Conservation (phyloP, 2,329 filamentous ascomycete species). For the Mycosphaerella sp. region DNA sequence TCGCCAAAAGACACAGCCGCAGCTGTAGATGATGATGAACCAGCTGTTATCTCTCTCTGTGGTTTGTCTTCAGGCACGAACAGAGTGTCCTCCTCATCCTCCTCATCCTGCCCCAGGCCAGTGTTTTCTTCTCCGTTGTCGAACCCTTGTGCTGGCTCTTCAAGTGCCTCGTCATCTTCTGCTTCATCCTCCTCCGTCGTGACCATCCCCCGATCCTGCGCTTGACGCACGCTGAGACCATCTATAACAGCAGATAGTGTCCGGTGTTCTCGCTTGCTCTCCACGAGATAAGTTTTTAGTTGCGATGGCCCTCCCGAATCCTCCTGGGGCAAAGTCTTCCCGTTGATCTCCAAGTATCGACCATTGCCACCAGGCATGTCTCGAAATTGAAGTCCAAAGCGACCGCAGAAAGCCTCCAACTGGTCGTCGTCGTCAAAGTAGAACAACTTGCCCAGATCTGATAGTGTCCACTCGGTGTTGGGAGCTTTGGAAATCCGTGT, state of each 20-base stretch:
- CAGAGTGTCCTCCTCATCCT: conserved; percentile 33
- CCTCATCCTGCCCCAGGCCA: conserved; percentile 8
- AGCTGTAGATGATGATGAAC: neutral
- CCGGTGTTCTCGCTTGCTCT: conserved; percentile 52
- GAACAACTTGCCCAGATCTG: conserved; percentile 46
- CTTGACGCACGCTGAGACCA: conserved; percentile 49
- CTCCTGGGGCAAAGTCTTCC: conserved; percentile 31
- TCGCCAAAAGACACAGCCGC: conserved; percentile 14
- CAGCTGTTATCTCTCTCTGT: neutral
- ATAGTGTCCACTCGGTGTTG: conserved; percentile 52
- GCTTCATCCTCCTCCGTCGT: conserved; percentile 39
- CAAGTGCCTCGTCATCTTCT: neutral
- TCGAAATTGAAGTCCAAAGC: conserved; percentile 48
- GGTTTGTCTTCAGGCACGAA: conserved; percentile 36
- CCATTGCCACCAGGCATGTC: conserved; percentile 37
- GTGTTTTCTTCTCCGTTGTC: conserved; percentile 19
- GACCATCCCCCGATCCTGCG: conserved; percentile 46
- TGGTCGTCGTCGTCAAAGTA: conserved; percentile 52
- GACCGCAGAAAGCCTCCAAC: conserved; percentile 48
- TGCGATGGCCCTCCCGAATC: conserved; percentile 38
- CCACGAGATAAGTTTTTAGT: conserved; percentile 41
- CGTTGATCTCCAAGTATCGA: conserved; percentile 48
- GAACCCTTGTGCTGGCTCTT: too few species aligned
- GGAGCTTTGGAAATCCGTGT: conserved; percentile 11
- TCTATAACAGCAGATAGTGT: conserved; percentile 52